Base-by-base conservation (phyloP, 768 basidiomycete species). In the Pleurotus tuoliensis region DNA sequence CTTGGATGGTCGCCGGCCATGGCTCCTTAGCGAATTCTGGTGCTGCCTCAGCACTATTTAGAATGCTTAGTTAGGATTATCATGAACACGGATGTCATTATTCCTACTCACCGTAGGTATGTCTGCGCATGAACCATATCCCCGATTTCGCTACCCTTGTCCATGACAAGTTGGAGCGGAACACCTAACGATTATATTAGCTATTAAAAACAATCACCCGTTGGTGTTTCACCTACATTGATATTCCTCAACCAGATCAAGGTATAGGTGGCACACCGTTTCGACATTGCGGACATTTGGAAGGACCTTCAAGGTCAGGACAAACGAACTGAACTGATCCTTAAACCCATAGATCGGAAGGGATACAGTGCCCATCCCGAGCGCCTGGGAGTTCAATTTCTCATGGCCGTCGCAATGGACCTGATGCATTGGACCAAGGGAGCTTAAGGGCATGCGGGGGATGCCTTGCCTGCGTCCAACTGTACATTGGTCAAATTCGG, bases 401-500 rank as follows among this genome's bases (percentile, higher is more conserved):
- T 67, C 67, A 48, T 68, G 67, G 3, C 64, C 67, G 61, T 68
- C 67, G 9, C 39, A 50, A 56, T 65, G 60, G 16, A 57, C 22
- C 43, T 66, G 55, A 57, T 64, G 61, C 46, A 44, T 60, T n/a
- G 61, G 59, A 2, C 64, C 60, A 20, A 64, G 41, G 39, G 18
- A 43, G 45, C 57, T 52, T 12, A 63, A 41, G 5, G 60, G 62
- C 3, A 55, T 47, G 18, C 58, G 52, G 4, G 6, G 15, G 12
- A 43, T 43, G 15, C 41, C 41, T 20, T 43, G 52, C 40, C 59
- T 61, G 16, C 55, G 57, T 4, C 62, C 60, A 3, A 58, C 58
- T 30, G 59, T 61, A 2, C 58, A 45, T 37, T 49, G 38, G 12
- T 61, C 48, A 40, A 63, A 63, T 34, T 63, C 60, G 2, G 27